phyloP scores from a whole-genome alignment of 2,329 filamentous ascomycete species.

The Fusarium gaditjirri region DNA sequence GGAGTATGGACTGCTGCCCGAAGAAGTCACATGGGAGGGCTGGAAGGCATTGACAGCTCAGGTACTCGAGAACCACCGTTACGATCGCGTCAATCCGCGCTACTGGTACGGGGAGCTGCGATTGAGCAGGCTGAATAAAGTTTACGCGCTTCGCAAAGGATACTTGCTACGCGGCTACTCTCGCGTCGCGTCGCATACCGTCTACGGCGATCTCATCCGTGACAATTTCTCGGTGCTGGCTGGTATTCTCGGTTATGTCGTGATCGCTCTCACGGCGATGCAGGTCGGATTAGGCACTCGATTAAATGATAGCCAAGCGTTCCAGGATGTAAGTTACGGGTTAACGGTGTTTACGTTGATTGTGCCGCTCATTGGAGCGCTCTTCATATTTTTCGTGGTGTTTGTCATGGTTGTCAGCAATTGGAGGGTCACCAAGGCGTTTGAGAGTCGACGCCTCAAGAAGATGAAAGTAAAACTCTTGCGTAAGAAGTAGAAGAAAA shows the following conservation, averaged over 20 bases:
- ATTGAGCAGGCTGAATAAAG: constrained; percentile 52
- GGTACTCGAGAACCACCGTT: constrained; percentile 46
- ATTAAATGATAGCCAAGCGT: constrained; percentile 1
- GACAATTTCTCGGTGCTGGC: constrained; percentile 34
- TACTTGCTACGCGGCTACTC: constrained; percentile 29
- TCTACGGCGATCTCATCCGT: constrained; percentile 30
- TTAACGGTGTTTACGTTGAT: constrained; percentile 28
- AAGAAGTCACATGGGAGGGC: constrained; percentile 48
- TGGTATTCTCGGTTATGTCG: constrained; percentile 32
- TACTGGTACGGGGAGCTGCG: constrained; percentile 57
- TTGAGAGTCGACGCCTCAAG: constrained; percentile 18
- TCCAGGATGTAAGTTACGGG: constrained; percentile 26
- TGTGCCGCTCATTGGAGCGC: constrained; percentile 25
- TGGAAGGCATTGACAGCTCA: constrained; percentile 49
- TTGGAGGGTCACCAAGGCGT: constrained; percentile 27
- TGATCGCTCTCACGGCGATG: constrained; percentile 33
- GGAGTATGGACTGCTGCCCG: constrained; percentile 50
- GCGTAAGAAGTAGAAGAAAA: neutral
- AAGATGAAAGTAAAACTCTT: constrained; percentile 23
- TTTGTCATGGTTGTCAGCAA: constrained; percentile 32
- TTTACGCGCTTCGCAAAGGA: constrained; percentile 28
- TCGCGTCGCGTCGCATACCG: constrained; percentile 27
- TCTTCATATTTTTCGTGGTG: constrained; percentile 24
- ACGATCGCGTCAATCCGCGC: constrained; percentile 48
- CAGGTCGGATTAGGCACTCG: constrained; percentile 25